These are phyloP conservation scores for Saitoella complicata DNA, from an alignment of 805 yeast species.

Conservation along the genomic window DNA sequence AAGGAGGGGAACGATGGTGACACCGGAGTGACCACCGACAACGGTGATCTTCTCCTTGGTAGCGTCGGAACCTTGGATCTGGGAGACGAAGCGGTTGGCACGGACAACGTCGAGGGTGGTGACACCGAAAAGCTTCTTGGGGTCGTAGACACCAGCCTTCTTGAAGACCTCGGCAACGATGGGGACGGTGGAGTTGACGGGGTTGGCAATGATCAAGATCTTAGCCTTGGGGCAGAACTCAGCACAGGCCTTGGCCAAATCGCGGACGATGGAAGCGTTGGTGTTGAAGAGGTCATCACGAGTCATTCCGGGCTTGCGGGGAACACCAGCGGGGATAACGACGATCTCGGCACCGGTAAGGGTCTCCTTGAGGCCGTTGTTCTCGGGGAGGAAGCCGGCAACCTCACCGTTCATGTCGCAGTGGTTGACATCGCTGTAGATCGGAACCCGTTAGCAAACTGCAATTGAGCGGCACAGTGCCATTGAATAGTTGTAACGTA, in stretches of 20 bases:
- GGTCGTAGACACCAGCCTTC: constrained; percentile 75
- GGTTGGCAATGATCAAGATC: constrained; percentile 73
- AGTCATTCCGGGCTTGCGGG: constrained; percentile 98
- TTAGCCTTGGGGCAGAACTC: constrained; percentile 74
- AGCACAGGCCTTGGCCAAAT: constrained; percentile 74
- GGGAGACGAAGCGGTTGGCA: constrained; percentile 72
- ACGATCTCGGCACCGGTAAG: constrained; percentile 58
- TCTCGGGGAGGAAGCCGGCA: constrained; percentile 73
- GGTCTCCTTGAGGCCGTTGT: constrained; percentile 44
- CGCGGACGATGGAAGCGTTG: constrained; percentile 89
- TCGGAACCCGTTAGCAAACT: too few species aligned
- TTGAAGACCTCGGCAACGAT: constrained; percentile 86
- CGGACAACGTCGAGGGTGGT: constrained; percentile 87
- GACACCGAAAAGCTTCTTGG: constrained; percentile 86
- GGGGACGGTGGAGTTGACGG: constrained; percentile 94
- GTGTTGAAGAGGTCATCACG: constrained; percentile 94
- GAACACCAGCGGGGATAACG: constrained; percentile 89
- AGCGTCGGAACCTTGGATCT: constrained; percentile 34
- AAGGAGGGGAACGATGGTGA: constrained; percentile 84
- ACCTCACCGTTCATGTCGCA: constrained; percentile 84
- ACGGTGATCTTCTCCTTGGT: constrained; percentile 37
- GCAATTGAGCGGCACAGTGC: too few species aligned
- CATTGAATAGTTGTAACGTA: constrained; percentile 30
- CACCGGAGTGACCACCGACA: constrained; percentile 96
- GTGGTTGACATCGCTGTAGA: constrained; percentile 34